Conservation (phyloP, 345 rosid species). For the Syzygium aromaticum region DNA sequence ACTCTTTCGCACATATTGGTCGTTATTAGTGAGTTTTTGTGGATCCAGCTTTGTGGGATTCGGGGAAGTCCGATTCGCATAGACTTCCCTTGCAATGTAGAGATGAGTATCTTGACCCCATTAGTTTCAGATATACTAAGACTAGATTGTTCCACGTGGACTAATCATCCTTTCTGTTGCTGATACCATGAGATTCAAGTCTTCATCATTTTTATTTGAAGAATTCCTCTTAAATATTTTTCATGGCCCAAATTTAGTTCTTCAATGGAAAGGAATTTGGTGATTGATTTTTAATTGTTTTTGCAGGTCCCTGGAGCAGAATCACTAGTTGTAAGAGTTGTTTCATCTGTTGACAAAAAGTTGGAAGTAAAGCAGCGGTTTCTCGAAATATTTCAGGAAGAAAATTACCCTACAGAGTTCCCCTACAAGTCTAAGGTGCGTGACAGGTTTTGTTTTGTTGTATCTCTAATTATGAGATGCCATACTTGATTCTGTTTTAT, state of each 20-base stretch:
- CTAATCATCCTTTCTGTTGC: neutral
- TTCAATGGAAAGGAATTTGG: neutral
- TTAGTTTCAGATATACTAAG: neutral
- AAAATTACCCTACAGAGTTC: constrained; percentile 82
- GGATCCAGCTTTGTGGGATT: neutral
- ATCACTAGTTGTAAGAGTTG: constrained; percentile 91
- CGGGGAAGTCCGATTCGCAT: neutral
- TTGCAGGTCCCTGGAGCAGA: constrained; percentile 90
- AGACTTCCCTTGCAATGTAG: neutral
- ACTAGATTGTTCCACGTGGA: neutral
- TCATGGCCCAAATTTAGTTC: neutral
- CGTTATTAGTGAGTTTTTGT: neutral
- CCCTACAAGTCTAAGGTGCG: constrained; percentile 93
- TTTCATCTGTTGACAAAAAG: constrained; percentile 98
- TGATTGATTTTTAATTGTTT: constrained; percentile 1
- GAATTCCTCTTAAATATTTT: neutral
- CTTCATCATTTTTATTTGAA: neutral
- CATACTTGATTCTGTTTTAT: neutral
- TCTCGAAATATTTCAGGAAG: constrained; percentile 87
- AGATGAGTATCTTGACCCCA: neutral
- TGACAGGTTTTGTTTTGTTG: constrained; percentile 1
- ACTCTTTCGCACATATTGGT: neutral
- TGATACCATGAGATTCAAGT: neutral
- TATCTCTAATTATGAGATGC: neutral
- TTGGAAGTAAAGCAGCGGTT: constrained; percentile 94